Evolutionary conservation across 2,329 filamentous ascomycete genomes (phyloP).

Genomic region (Fusarium duplospermum): DNA sequence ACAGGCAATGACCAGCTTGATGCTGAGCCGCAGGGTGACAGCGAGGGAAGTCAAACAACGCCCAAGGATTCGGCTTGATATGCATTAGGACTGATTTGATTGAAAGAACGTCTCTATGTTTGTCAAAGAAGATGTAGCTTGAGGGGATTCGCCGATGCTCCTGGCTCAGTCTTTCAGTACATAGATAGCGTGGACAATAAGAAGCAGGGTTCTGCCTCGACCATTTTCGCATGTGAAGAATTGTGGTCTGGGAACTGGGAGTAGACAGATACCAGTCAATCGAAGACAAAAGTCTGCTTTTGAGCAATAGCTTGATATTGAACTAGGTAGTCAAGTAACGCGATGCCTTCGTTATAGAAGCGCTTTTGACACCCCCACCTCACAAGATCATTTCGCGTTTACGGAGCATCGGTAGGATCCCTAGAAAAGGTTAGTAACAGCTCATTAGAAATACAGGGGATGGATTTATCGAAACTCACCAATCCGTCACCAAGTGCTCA

Average conservation of each 20-base stretch:
- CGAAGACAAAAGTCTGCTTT: neutral
- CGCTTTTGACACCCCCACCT: neutral
- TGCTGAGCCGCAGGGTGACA: neutral
- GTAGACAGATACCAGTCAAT: neutral
- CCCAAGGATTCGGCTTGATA: neutral
- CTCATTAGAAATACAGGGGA: neutral
- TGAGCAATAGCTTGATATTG: neutral
- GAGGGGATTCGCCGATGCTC: neutral
- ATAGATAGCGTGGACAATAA: neutral
- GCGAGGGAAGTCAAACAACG: neutral
- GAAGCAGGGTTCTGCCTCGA: neutral
- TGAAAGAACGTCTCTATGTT: too few species aligned
- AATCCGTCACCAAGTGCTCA: conserved; percentile 79
- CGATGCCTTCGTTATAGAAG: neutral
- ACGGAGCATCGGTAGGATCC: conserved; percentile 48
- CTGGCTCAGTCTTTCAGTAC: too few species aligned
- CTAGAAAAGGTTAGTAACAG: conserved; percentile 26
- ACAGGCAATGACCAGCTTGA: neutral
- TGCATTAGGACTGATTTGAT: neutral
- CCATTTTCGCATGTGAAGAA: neutral
- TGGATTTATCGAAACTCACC: conserved; percentile 52
- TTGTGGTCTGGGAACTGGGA: accelerated
- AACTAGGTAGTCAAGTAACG: neutral
- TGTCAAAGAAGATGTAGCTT: neutral
- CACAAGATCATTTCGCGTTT: neutral